Percentiles rank a stretch among this genome's conserved stretches.
Evolutionary conservation across 768 basidiomycete species (phyloP).

Genomic region (Plicaturopsis crispa): DNA sequence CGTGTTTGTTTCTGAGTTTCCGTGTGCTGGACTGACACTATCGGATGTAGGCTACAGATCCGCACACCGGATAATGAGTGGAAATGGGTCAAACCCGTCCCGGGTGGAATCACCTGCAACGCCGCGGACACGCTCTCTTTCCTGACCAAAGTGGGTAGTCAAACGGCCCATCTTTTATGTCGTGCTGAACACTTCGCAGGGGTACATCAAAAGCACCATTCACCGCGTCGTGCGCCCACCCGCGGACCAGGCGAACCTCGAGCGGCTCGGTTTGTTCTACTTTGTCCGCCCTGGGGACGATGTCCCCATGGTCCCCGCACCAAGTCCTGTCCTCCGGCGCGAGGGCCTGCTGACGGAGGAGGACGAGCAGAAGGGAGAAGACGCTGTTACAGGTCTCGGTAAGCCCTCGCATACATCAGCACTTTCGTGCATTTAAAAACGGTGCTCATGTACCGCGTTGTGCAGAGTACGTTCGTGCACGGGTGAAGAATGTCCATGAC

Average conservation of each 20-base stretch:
- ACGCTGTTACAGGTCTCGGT: constrained; percentile 15
- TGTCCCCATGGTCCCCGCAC: constrained; percentile 25
- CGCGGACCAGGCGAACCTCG: constrained; percentile 30
- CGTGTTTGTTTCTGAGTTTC: too few species aligned
- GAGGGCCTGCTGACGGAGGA: constrained; percentile 19
- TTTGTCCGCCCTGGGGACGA: constrained; percentile 34
- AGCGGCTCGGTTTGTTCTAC: constrained; percentile 39
- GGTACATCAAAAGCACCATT: constrained; percentile 39
- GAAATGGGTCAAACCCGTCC: constrained; percentile 25
- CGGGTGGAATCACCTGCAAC: constrained; percentile 25
- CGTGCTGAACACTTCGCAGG: constrained; percentile 9
- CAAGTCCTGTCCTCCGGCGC: constrained; percentile 34
- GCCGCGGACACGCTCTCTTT: constrained; percentile 38
- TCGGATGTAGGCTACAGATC: constrained; percentile 23
- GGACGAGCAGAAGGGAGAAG: constrained; percentile 6
- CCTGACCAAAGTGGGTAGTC: constrained; percentile 25
- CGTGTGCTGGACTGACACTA: too few species aligned
- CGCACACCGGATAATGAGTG: constrained; percentile 25
- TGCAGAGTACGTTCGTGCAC: constrained; percentile 12
- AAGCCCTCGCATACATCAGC: constrained; percentile 3
- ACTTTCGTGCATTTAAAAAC: too few species aligned
- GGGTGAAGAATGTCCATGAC: constrained; percentile 12
- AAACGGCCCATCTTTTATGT: not conserved
- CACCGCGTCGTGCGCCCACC: constrained; percentile 45
- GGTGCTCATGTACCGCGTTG: not conserved